Evolutionary conservation across 1,139 yeast genomes (phyloP).

Genomic region (Kodamaea anthophila): DNA sequence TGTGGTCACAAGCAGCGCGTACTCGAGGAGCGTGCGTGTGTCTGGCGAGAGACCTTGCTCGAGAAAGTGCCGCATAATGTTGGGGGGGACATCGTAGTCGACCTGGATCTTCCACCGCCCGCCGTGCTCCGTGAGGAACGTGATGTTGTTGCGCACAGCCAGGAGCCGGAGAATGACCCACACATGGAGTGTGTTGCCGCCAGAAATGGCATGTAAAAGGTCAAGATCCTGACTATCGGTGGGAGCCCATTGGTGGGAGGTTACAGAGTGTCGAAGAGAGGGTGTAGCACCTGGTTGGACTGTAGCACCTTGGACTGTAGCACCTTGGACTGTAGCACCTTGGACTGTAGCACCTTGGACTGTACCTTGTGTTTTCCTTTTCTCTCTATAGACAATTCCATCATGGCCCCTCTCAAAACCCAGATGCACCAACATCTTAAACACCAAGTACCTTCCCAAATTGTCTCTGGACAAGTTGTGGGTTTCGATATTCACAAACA

Average conservation of each 20-base stretch:
- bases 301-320: too few relatives aligned
- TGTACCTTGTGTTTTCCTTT: not conserved
- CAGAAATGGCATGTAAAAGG: constrained; percentile 4
- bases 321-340: not conserved
- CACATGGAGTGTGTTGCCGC: constrained; percentile 15
- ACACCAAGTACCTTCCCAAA: constrained; percentile 3
- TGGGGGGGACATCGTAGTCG: not conserved
- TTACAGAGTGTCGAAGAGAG: too few relatives aligned
- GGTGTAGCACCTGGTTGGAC: too few relatives aligned
- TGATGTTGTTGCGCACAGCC: not conserved
- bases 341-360: not conserved
- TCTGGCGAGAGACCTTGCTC: constrained; percentile 13
- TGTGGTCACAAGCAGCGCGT: constrained; percentile 41
- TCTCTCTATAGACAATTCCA: constrained; percentile 1
- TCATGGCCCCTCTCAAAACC: constrained; percentile 1
- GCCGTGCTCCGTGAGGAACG: not conserved
- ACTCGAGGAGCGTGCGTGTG: constrained; percentile 24
- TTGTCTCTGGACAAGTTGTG: constrained; percentile 2
- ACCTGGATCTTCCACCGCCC: not conserved
- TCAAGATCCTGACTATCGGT: not conserved
- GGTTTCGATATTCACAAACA: constrained; percentile 7
- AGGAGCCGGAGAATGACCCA: constrained; percentile 8
- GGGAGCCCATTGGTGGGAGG: too few relatives aligned
- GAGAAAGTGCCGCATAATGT: constrained; percentile 8
- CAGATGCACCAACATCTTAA: constrained; percentile 1